Evolutionary conservation across 495 filamentous ascomycete species (phyloP).

Genomic region (Hypoxylon intermedium): DNA sequence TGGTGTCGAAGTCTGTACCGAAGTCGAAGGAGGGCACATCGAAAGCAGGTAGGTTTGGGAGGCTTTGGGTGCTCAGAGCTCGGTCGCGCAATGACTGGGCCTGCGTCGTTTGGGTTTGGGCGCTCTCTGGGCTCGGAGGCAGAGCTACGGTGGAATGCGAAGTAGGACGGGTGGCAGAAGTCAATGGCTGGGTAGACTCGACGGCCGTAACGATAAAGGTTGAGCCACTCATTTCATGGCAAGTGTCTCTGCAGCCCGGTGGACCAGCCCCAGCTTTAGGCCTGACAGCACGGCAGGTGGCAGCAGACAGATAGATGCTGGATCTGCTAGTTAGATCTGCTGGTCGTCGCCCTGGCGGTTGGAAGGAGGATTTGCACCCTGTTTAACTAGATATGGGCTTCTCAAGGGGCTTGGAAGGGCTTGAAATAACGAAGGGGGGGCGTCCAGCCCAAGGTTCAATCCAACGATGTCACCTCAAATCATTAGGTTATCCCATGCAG

Average conservation of each 20-base stretch:
- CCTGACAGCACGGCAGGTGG: conserved; percentile 15
- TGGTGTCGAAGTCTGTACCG: conserved; percentile 48
- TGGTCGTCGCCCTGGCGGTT: conserved; percentile 25
- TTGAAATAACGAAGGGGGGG: conserved; percentile 1
- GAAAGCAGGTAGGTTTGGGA: conserved; percentile 49
- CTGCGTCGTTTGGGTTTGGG: conserved; percentile 9
- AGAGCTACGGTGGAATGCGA: conserved; percentile 48
- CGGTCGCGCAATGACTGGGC: conserved; percentile 27
- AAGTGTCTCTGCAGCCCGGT: conserved; percentile 35
- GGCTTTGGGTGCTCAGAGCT: conserved; percentile 43
- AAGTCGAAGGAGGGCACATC: conserved; percentile 56
- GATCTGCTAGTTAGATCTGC: conserved; percentile 18
- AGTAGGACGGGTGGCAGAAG: conserved; percentile 30
- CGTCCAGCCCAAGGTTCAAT: conserved; percentile 30
- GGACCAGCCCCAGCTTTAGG: conserved; percentile 27
- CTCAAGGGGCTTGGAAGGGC: background rate
- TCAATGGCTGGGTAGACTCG: conserved; percentile 47
- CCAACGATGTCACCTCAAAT: conserved; percentile 36
- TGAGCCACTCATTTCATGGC: conserved; percentile 58
- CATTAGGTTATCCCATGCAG: conserved; percentile 36
- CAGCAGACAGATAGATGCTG: conserved; percentile 25
- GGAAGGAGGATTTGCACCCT: conserved; percentile 18
- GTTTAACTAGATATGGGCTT: background rate
- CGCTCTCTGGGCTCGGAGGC: conserved; percentile 32
- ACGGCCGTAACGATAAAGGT: conserved; percentile 52